Percentiles rank a stretch among this genome's conserved stretches.
Evolutionary conservation across 2,329 filamentous ascomycete species (phyloP).

Genomic region (Aspergillus sojae): DNA sequence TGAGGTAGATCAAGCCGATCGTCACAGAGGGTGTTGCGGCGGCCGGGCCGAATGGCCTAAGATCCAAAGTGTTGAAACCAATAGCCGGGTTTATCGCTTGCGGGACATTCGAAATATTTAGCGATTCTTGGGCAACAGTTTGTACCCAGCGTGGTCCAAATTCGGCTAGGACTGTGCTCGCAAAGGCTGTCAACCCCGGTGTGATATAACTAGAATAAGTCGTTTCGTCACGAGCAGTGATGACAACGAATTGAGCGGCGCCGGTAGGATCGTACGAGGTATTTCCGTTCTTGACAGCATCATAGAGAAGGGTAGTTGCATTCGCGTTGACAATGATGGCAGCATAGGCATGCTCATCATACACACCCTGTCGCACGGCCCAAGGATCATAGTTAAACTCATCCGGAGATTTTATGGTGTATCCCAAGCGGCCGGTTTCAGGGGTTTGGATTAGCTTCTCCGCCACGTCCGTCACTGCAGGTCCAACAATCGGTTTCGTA

Average conservation of each 20-base stretch:
- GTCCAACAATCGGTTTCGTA: constrained; percentile 55
- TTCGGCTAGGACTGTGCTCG: constrained; percentile 47
- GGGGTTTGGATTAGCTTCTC: constrained; percentile 45
- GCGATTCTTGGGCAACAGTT: constrained; percentile 34
- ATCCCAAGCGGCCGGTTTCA: constrained; percentile 52
- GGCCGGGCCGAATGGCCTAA: constrained; percentile 62
- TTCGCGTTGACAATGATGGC: constrained; percentile 66
- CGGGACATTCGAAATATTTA: constrained; percentile 51
- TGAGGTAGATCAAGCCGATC: constrained; percentile 67
- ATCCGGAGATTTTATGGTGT: constrained; percentile 49
- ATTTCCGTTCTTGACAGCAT: constrained; percentile 59
- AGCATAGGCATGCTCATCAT: constrained; percentile 61
- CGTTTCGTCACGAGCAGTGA: constrained; percentile 59
- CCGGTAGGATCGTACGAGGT: constrained; percentile 62
- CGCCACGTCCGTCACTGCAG: constrained; percentile 52
- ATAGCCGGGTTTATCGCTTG: constrained; percentile 60
- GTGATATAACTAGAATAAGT: constrained; percentile 58
- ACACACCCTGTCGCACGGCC: constrained; percentile 60
- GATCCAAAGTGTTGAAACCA: constrained; percentile 58
- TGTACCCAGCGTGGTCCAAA: constrained; percentile 52
- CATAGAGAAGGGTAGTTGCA: constrained; percentile 60
- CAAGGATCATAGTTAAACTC: constrained; percentile 60
- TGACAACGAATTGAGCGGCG: constrained; percentile 59
- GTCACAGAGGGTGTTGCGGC: constrained; percentile 60
- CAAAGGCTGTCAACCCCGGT: constrained; percentile 54